Conservation (phyloP, 495 filamentous ascomycete species). For the Lophiostoma macrostomum region DNA sequence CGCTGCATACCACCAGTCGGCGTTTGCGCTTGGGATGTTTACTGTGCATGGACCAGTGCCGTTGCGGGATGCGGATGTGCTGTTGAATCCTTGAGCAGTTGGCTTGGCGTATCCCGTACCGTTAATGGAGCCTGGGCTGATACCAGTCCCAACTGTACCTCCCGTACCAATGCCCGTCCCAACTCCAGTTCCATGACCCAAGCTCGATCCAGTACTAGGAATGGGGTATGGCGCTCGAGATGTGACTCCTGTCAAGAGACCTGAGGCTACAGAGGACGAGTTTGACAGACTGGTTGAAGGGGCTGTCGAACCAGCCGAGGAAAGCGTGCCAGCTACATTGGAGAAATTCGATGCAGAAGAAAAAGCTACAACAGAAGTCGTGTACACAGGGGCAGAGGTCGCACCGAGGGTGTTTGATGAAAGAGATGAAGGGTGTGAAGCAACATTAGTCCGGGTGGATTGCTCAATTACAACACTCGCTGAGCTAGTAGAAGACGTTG, state of each 20-base stretch:
- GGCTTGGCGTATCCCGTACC: background rate
- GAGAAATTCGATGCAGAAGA: too few species aligned
- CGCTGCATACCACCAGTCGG: conserved; percentile 31
- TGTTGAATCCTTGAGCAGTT: conserved; percentile 2
- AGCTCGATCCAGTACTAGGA: background rate
- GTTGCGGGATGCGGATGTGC: background rate
- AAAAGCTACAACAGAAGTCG: too few species aligned
- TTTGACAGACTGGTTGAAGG: too few species aligned
- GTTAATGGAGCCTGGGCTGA: background rate
- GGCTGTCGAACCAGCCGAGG: too few species aligned
- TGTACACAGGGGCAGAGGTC: too few species aligned
- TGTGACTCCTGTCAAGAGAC: too few species aligned
- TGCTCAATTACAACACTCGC: too few species aligned
- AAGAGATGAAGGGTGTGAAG: too few species aligned
- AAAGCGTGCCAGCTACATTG: too few species aligned
- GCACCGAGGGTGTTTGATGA: too few species aligned
- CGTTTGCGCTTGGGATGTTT: conserved; percentile 17
- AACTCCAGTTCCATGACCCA: background rate
- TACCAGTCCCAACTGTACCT: conserved; percentile 4
- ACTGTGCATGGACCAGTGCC: conserved; percentile 23
- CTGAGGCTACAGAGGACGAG: too few species aligned
- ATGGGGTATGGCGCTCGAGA: conserved; percentile 5
- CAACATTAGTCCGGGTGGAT: too few species aligned
- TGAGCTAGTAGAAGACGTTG: background rate
- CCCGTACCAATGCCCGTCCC: background rate